Conservation (phyloP, 805 yeast species). For the Nakazawaea ernobii region DNA sequence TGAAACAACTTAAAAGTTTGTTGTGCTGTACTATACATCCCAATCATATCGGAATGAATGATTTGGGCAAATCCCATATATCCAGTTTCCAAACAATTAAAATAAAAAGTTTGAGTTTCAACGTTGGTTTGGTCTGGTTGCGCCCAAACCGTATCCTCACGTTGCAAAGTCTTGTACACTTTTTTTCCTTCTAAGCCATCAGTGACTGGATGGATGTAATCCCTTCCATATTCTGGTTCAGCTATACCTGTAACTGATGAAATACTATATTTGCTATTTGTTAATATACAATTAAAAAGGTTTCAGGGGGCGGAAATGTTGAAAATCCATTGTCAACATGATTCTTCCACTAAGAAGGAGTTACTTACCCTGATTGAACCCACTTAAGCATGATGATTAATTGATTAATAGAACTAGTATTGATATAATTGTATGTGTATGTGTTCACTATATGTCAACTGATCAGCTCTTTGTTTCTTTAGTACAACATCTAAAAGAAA, state of each 20-base stretch:
- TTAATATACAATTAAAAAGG: conserved; percentile 2
- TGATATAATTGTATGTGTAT: too few relatives aligned
- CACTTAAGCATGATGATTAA: conserved; percentile 33
- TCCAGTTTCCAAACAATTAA: conserved; percentile 55
- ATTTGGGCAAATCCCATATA: conserved; percentile 87
- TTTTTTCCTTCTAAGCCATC: conserved; percentile 50
- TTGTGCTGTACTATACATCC: conserved; percentile 85
- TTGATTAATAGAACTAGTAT: background rate
- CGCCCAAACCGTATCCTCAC: conserved; percentile 72
- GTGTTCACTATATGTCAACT: too few relatives aligned
- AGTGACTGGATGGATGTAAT: conserved; percentile 82
- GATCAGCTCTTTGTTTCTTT: too few relatives aligned
- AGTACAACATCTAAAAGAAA: too few relatives aligned
- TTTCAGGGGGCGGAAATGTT: background rate
- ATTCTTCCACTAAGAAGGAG: too few relatives aligned
- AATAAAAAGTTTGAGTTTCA: conserved; percentile 92
- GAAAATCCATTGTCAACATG: too few relatives aligned
- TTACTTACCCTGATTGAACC: conserved; percentile 61
- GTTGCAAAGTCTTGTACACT: conserved; percentile 52
- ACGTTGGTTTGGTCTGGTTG: conserved; percentile 81
- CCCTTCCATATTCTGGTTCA: conserved; percentile 94
- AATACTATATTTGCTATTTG: conserved; percentile 35
- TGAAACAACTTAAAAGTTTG: conserved; percentile 82
- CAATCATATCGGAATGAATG: conserved; percentile 88
- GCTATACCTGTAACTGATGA: conserved; percentile 97